These are phyloP conservation scores for Usnea hakonensis DNA, from an alignment of 495 filamentous ascomycete genomes.

Conservation along the genomic window DNA sequence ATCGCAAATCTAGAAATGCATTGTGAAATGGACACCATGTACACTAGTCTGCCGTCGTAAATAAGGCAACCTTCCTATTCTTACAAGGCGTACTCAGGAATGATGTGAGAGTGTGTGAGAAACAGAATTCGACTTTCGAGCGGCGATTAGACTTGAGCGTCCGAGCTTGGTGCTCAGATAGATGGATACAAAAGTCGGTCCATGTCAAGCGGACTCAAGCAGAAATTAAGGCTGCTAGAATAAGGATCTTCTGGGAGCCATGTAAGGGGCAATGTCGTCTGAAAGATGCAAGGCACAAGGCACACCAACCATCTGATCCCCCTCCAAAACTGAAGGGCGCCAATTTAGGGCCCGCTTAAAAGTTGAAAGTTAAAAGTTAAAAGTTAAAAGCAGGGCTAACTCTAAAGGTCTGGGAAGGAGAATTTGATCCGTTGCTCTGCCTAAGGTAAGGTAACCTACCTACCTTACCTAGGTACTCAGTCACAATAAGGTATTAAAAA, in stretches of 20 bases:
- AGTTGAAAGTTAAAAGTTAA: no score
- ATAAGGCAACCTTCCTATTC: neutral
- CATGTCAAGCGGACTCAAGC: neutral
- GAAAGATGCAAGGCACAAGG: neutral
- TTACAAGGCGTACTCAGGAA: neutral
- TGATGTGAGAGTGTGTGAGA: neutral
- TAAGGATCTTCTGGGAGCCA: no score
- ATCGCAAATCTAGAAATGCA: neutral
- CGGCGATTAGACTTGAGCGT: neutral
- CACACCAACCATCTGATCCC: neutral
- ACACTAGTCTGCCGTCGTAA: neutral
- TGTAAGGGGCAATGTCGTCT: neutral
- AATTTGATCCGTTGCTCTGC: no score
- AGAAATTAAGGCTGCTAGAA: no score
- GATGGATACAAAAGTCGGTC: neutral
- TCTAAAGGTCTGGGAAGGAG: no score
- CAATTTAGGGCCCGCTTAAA: neutral
- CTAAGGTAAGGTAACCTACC: no score
- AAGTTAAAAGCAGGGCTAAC: no score
- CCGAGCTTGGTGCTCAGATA: neutral
- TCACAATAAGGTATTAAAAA: no score
- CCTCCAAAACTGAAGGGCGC: neutral
- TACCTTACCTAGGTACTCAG: no score
- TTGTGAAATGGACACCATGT: neutral
- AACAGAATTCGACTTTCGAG: neutral